A percentile compares a stretch with the other conserved stretches of the same genome.
These are phyloP conservation scores for Globisporangium uncinulatum DNA, from an alignment of 352 stramenopile genomes.

Conservation along the genomic window DNA sequence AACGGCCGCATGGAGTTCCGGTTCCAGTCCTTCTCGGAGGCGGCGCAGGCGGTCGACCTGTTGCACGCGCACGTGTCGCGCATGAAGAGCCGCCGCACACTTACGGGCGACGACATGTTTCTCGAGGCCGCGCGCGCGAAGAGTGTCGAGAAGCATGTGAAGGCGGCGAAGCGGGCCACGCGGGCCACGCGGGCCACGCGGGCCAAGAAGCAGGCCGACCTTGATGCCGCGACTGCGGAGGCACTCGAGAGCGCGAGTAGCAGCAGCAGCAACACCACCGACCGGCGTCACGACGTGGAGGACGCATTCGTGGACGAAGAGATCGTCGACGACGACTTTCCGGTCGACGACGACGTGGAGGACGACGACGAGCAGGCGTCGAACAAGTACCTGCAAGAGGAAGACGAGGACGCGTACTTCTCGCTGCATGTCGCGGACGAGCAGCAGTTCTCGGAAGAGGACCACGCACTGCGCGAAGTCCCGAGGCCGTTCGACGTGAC, in stretches of 20 bases:
- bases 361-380: constrained; percentile 16
- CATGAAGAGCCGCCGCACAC: constrained; percentile 49
- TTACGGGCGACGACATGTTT: constrained; percentile 34
- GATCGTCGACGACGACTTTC: constrained; percentile 20
- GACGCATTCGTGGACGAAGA: constrained; percentile 29
- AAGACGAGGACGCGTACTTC: constrained; percentile 52
- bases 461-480: constrained; percentile 31
- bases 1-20: constrained; percentile 72
- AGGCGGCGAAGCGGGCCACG: constrained; percentile 17
- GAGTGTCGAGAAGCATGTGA: constrained; percentile 30
- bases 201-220: constrained; percentile 17
- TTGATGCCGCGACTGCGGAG: constrained; percentile 7
- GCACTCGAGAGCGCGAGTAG: constrained; percentile 14
- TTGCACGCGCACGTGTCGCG: constrained; percentile 40
- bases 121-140: constrained; percentile 32
- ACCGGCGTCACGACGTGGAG: constrained; percentile 7
- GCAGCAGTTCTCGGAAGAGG: constrained; percentile 27
- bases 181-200: constrained; percentile 13
- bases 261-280: constrained; percentile 8
- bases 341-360: constrained; percentile 11
- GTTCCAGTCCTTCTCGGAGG: constrained; percentile 67
- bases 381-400: constrained; percentile 14
- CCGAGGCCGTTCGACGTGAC: constrained; percentile 71
- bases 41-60: constrained; percentile 66
- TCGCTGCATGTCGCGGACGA: constrained; percentile 31